Base-by-base conservation (phyloP, 345 rosid species). In the Lepidium africanum region DNA sequence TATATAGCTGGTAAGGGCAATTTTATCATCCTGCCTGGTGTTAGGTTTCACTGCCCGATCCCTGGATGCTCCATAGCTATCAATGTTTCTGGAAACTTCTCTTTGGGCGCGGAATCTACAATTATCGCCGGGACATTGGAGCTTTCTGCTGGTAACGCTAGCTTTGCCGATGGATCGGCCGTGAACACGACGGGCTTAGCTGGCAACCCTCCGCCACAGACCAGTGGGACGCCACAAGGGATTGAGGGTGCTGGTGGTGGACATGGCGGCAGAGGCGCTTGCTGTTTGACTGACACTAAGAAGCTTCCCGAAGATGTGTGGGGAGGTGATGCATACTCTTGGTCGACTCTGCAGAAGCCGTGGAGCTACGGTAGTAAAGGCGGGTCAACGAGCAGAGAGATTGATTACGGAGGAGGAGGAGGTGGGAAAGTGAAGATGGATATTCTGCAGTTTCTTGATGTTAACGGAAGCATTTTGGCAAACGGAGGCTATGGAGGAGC, bases 301-400 rank as follows among this genome's bases (percentile, higher is more conserved):
- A 86, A 85, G 88, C 81, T 88, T 58, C 88, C 98, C 3, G 98
- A 88, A 80, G 98, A 95, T 70, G 93, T 89, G 4, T 91, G 99
- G 98, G 99, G 99, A 40, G 99, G 99, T 57, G 99, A 95, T 73
- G 91, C 97, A 0, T 91, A 95, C 65, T 87, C 99, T 2, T 95
- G 99, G 99, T 83, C 92, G 5, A 73, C 82, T n/a, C 68, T 95
- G 80, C 82, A 87, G 67, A 64, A 15, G 38, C 99, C 99, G 2
- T 71, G 72, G 63, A 95, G 99, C 80, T 86, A 77, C 70, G 99
- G 98, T 52, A 95, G 99, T 62, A 79, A 77, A 67, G 99, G 99
- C 5, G 94, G 94, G 52, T 86, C 85, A 23, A 89, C 96, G 40
- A 95, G 96, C 64, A 85, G 33, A 75, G 98, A 93, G 74, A 74